Percentiles rank a stretch among this genome's conserved stretches.
Evolutionary conservation across 805 yeast species (phyloP).

Genomic region (Zygoascus tannicola): DNA sequence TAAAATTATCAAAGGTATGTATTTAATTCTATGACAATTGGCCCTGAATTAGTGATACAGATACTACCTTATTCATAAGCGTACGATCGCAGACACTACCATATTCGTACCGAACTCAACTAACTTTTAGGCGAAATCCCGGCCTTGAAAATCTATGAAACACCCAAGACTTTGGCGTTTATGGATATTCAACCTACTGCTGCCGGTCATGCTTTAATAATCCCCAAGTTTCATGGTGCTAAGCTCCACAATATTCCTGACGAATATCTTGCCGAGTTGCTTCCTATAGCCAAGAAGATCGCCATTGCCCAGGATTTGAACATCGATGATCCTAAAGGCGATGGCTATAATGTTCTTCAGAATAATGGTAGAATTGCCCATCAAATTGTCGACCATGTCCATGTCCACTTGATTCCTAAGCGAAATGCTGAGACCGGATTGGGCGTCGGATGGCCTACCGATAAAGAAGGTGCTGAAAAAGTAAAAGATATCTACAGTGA

Average conservation of each 20-base stretch:
- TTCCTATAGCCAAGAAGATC: slow-evolving; percentile 82
- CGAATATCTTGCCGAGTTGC: slow-evolving; percentile 73
- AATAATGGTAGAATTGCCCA: slow-evolving; percentile 95
- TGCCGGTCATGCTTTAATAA: slow-evolving; percentile 78
- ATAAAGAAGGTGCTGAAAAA: slow-evolving; percentile 63
- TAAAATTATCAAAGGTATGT: slow-evolving; percentile 73
- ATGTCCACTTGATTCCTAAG: slow-evolving; percentile 94
- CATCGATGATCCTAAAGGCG: slow-evolving; percentile 48
- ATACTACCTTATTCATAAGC: no score
- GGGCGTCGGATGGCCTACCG: slow-evolving; percentile 91
- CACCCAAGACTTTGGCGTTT: slow-evolving; percentile 69
- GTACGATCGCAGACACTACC: no score
- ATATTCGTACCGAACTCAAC: no score
- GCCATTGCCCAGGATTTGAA: slow-evolving; percentile 54
- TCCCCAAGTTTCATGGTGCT: slow-evolving; percentile 91
- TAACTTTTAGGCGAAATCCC: slow-evolving; percentile 72
- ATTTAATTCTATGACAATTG: slow-evolving; percentile 1
- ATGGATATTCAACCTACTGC: slow-evolving; percentile 91
- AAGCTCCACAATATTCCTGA: slow-evolving; percentile 89
- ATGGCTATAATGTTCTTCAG: slow-evolving; percentile 81
- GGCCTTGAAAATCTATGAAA: slow-evolving; percentile 79
- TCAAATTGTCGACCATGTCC: slow-evolving; percentile 93
- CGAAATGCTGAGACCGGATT: slow-evolving; percentile 63
- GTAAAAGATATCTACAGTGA: slow-evolving; percentile 59
- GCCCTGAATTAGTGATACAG: no score